Percentiles rank a stretch among this genome's conserved stretches.
Evolutionary conservation across 2,329 filamentous ascomycete genomes (phyloP).

Genomic region (Neophaeococcomyces mojaviensis): DNA sequence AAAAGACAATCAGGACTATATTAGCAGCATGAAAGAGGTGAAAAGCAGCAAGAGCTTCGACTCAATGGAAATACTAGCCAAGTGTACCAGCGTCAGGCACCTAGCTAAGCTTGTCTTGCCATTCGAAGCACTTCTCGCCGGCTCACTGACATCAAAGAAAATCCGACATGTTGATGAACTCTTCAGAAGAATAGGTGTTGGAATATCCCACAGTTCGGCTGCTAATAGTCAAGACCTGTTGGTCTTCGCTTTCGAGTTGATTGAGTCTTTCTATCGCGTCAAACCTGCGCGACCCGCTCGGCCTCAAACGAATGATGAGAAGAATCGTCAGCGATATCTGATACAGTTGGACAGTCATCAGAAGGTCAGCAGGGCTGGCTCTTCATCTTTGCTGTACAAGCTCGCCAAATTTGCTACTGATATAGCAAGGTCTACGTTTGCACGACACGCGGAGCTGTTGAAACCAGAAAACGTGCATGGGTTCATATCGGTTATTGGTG

Average conservation of each 20-base stretch:
- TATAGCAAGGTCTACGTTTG: conserved; percentile 73
- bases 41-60: conserved; percentile 98
- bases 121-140: conserved; percentile 67
- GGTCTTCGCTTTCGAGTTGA: conserved; percentile 91
- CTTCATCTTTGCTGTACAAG: conserved; percentile 68
- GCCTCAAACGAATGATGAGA: conserved; percentile 44
- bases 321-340: conserved; percentile 65
- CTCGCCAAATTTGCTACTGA: conserved; percentile 82
- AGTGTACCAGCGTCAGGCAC: conserved; percentile 66
- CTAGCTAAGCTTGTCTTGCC: conserved; percentile 71
- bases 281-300: conserved; percentile 36
- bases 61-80: conserved; percentile 87
- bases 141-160: conserved; percentile 76
- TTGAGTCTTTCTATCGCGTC: conserved; percentile 73
- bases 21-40: conserved; percentile 92
- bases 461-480: conserved; percentile 73
- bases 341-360: conserved; percentile 69
- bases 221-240: conserved; percentile 73
- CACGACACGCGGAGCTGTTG: conserved; percentile 74
- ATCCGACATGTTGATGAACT: conserved; percentile 87
- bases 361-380: conserved; percentile 36
- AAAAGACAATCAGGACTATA: conserved; percentile 94
- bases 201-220: conserved; percentile 72
- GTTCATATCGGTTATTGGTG: conserved; percentile 82
- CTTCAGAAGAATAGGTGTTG: conserved; percentile 71